Percentiles rank a stretch among this genome's conserved stretches.
phyloP scores from a whole-genome alignment of 768 basidiomycete genomes.

The Termitomyces titanicus region DNA sequence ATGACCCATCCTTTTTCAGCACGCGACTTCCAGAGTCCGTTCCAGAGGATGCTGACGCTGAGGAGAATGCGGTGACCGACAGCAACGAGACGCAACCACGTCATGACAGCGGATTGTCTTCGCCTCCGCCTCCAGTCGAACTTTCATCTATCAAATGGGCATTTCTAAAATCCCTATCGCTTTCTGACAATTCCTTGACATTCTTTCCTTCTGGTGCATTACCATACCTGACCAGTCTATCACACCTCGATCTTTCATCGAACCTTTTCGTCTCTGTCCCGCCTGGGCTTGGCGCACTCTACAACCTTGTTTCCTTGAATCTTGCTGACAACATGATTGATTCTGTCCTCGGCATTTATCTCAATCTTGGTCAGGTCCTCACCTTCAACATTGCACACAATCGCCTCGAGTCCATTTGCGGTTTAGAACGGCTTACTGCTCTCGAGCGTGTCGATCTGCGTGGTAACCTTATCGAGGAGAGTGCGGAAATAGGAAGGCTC shows the following conservation, averaged over 20 bases:
- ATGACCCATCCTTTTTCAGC: slow-evolving; percentile 44
- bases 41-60: slow-evolving; percentile 39
- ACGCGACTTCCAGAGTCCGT: slow-evolving; percentile 56
- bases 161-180: slow-evolving; percentile 68
- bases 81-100: slow-evolving; percentile 14
- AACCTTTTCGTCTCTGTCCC: slow-evolving; percentile 92
- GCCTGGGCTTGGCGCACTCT: slow-evolving; percentile 64
- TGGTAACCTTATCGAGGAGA: slow-evolving; percentile 75
- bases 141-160: slow-evolving; percentile 70
- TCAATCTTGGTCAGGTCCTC: slow-evolving; percentile 72
- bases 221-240: slow-evolving; percentile 66
- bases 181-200: slow-evolving; percentile 79
- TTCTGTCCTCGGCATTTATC: slow-evolving; percentile 86
- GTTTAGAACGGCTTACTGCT: slow-evolving; percentile 83
- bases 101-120: slow-evolving; percentile 19
- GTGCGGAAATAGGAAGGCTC: slow-evolving; percentile 80
- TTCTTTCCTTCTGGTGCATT: slow-evolving; percentile 70
- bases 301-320: slow-evolving; percentile 86
- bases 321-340: slow-evolving; percentile 98
- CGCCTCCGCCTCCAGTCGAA: slow-evolving; percentile 28
- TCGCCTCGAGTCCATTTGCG: slow-evolving; percentile 91
- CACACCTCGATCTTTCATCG: slow-evolving; percentile 84
- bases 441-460: slow-evolving; percentile 86
- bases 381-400: slow-evolving; percentile 81
- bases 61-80: slow-evolving; percentile 15